Evolutionary conservation across 768 basidiomycete genomes (phyloP), one percentile per base, ranked within the genome.

Genomic region (Kwoniella sp.): DNA sequence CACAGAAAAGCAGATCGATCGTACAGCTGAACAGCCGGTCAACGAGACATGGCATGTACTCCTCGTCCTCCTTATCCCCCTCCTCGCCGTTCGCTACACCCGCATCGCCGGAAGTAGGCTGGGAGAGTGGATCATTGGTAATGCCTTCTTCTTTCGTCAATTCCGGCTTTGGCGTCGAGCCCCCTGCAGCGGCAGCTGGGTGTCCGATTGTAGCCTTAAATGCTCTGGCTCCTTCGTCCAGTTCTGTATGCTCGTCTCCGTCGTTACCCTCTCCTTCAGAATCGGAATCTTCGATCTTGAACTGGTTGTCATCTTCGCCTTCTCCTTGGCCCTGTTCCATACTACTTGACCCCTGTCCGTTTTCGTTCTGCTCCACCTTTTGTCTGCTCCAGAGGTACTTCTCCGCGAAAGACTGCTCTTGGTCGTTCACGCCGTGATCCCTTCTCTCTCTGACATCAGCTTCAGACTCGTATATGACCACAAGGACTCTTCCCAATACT

Each of bases 1-100:
- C 94, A 76, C 92, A 93, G 79, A 95, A 98, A 41, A 96, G 78
- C 12, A 97, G 84, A 77, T 98, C 94, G 62, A 92, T 86, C 11
- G 92, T 83, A 64, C 88, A 87, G 72, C 85, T 86, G 69, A 95
- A 89, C 23, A 97, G 82, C 67, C 86, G 85, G 74, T 94, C 92
- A 0, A 88, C 90, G 3, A 95, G 81, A 20, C 90, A 89, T n/a
- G 91, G 92, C 30, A 87, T 77, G 82, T 74, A 57, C 84, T 70
- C 86, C 74, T 81, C 84, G 31, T 67, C 63, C 34, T 68, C 59
- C 20, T 58, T 48, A 8, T 13, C 50, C 8, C 17, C 41, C 5
- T 63, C 58, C 15, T 55, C 30, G 1, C 48, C 15, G 17, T 66
- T 25, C 52, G 45, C 4, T n/a, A 34, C 28, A 26, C 17, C 50